phyloP scores from a whole-genome alignment of 768 basidiomycete genomes.

The Podaxis rugospora region DNA sequence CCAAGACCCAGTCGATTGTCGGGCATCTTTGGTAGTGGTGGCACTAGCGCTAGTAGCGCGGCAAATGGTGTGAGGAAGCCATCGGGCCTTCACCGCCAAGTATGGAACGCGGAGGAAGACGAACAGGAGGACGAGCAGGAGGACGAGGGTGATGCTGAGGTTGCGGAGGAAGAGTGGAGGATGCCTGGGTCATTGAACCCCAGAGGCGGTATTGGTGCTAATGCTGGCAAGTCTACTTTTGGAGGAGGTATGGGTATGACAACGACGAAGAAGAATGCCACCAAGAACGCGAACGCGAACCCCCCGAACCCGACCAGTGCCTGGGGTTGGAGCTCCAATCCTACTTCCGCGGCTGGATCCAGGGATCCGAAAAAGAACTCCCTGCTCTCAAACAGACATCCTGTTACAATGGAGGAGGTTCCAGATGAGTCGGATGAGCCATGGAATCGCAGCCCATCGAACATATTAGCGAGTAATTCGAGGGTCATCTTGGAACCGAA shows the following conservation, averaged over 20 bases:
- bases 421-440: slow-evolving; percentile 3
- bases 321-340: background rate
- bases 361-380: background rate
- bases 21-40: background rate
- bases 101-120: slow-evolving; percentile 7
- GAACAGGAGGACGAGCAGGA: background rate
- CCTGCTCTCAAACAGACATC: background rate
- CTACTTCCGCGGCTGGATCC: background rate
- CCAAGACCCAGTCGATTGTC: background rate
- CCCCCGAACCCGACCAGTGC: background rate
- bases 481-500: slow-evolving; percentile 5
- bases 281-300: background rate
- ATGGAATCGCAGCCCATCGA: slow-evolving; percentile 1
- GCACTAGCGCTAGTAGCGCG: background rate
- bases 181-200: slow-evolving; percentile 9
- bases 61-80: slow-evolving; percentile 3
- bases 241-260: background rate
- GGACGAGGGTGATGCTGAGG: slow-evolving; percentile 1
- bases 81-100: slow-evolving; percentile 3
- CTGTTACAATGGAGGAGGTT: slow-evolving; percentile 8
- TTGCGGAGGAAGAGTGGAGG: background rate
- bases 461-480: background rate
- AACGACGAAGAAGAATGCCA: background rate
- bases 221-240: background rate
- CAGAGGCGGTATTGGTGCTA: background rate